A percentile compares a stretch with the other conserved stretches of the same genome.
phyloP scores from a whole-genome alignment of 768 basidiomycete species.

The Zangia roseola region DNA sequence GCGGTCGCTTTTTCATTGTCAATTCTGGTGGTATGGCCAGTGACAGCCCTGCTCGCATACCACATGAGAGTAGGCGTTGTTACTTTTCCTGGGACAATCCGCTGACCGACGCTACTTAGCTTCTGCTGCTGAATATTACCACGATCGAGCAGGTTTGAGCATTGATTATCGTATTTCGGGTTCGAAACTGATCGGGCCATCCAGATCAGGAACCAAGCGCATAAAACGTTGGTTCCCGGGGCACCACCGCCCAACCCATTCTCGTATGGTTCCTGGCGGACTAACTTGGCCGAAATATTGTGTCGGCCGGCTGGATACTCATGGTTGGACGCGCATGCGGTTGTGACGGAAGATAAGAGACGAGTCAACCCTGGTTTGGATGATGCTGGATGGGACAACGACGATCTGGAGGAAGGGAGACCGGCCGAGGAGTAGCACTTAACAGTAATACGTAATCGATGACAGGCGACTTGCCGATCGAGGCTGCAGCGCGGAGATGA shows the following conservation, averaged over 20 bases:
- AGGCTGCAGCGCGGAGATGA: conserved; percentile 17
- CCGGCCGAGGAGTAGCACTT: conserved; percentile 12
- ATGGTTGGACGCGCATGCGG: conserved; percentile 66
- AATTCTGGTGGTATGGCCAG: conserved; percentile 77
- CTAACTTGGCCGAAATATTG: conserved; percentile 72
- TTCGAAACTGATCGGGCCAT: conserved; percentile 4
- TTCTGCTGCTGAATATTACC: conserved; percentile 83
- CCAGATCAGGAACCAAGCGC: conserved; percentile 85
- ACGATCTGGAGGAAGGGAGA: conserved; percentile 19
- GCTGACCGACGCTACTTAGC: conserved; percentile 37
- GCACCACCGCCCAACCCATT: conserved; percentile 82
- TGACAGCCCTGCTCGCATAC: conserved; percentile 75
- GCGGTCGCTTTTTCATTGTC: conserved; percentile 77
- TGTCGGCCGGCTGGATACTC: conserved; percentile 80
- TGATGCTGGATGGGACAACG: conserved; percentile 29
- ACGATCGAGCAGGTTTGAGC: conserved; percentile 89
- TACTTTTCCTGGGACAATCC: background rate
- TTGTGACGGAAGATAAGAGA: conserved; percentile 71
- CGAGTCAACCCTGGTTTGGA: conserved; percentile 68
- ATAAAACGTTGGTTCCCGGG: conserved; percentile 63
- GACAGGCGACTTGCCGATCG: conserved; percentile 1
- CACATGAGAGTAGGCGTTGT: conserved; percentile 72
- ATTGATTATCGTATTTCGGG: conserved; percentile 11
- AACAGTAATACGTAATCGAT: background rate
- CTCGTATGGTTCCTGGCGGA: conserved; percentile 71